These are phyloP conservation scores for Fusarium floridanum DNA, from an alignment of 2,329 filamentous ascomycete genomes.

Conservation along the genomic window DNA sequence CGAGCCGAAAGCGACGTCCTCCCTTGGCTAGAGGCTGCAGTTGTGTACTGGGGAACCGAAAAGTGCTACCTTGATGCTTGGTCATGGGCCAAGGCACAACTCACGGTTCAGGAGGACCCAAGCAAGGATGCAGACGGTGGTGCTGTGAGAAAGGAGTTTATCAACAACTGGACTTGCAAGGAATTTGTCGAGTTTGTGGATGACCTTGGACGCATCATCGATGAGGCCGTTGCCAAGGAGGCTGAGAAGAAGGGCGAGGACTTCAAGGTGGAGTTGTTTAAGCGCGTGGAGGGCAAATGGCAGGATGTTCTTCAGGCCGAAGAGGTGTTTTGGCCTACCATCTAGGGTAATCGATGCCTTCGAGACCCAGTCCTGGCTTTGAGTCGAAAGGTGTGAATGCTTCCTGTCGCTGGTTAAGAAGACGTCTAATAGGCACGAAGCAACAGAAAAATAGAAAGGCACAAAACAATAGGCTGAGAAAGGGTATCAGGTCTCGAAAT, in stretches of 20 bases:
- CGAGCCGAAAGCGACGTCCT: constrained; percentile 59
- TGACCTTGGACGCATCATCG: constrained; percentile 66
- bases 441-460: no score
- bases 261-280: constrained; percentile 48
- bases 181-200: constrained; percentile 73
- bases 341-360: constrained; percentile 10
- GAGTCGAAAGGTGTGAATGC: not conserved
- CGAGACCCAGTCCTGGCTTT: not conserved
- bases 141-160: constrained; percentile 73
- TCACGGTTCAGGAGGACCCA: constrained; percentile 34
- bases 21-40: constrained; percentile 72
- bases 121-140: constrained; percentile 73
- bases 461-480: constrained; percentile 5
- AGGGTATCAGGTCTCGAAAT: constrained; percentile 41
- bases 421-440: not conserved
- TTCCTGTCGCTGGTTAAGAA: not conserved
- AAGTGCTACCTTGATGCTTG: constrained; percentile 72
- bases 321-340: constrained; percentile 68
- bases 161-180: constrained; percentile 75
- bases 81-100: constrained; percentile 62
- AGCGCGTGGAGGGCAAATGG: constrained; percentile 60
- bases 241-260: constrained; percentile 52
- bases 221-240: constrained; percentile 62
- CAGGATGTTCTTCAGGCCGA: constrained; percentile 68
- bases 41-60: constrained; percentile 85